phyloP scores from a whole-genome alignment of 257 asterid genomes.

The Solanum sitiens region DNA sequence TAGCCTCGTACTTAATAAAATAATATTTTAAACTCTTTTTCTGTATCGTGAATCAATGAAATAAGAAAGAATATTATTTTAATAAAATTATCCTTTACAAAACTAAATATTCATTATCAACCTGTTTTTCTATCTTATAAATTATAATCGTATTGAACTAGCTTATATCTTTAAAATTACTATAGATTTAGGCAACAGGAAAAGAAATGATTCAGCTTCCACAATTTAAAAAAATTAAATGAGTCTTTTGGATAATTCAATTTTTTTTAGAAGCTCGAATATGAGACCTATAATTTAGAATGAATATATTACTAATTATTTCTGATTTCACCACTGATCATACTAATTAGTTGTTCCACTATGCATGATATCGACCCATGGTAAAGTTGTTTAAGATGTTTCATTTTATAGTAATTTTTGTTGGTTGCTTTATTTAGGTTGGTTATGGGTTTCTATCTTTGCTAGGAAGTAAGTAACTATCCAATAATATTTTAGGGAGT shows the following conservation, averaged over 20 bases:
- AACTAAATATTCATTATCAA: too few species aligned
- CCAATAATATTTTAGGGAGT: not conserved
- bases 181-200: not conserved
- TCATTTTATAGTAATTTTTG: not conserved
- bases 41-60: not conserved
- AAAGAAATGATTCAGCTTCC: not conserved
- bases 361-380: not conserved
- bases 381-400: constrained; percentile 3
- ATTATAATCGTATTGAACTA: not conserved
- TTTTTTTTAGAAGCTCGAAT: not conserved
- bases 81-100: not conserved
- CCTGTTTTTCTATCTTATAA: too few species aligned
- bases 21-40: not conserved
- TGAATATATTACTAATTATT: not conserved
- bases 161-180: not conserved
- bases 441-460: constrained; percentile 4
- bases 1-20: not conserved
- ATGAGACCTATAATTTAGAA: not conserved
- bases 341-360: not conserved
- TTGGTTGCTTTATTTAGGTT: not conserved
- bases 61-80: not conserved
- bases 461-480: not conserved
- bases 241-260: not conserved
- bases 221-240: not conserved
- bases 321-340: too few species aligned